Evolutionary conservation across 495 filamentous ascomycete genomes (phyloP).

Genomic region (Daldinia decipiens): DNA sequence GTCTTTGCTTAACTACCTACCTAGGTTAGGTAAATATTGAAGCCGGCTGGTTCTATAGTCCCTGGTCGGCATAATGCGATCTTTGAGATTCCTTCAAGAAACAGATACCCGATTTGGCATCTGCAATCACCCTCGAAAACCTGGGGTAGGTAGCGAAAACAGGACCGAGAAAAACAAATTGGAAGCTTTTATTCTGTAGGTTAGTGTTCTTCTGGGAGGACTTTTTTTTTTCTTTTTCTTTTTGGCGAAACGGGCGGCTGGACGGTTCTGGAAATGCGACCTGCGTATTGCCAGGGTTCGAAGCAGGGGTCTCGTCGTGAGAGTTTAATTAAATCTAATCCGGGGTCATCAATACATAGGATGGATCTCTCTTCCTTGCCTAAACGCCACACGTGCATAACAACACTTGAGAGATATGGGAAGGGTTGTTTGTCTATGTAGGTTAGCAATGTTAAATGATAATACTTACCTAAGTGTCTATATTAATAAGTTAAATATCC

Average conservation of each 20-base stretch:
- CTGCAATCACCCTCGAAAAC: conserved; percentile 36
- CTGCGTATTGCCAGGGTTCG: conserved; percentile 20
- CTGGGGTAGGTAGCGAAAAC: conserved; percentile 39
- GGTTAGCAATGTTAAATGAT: neutral
- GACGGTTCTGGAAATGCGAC: conserved; percentile 20
- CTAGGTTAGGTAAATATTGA: neutral
- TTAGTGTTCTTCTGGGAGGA: conserved; percentile 21
- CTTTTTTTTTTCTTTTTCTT: no score
- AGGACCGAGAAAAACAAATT: conserved; percentile 12
- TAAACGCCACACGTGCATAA: neutral
- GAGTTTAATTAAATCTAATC: conserved; percentile 42
- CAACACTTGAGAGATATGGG: neutral
- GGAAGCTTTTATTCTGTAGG: conserved; percentile 27
- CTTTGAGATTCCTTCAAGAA: conserved; percentile 8
- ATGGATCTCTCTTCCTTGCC: conserved; percentile 6
- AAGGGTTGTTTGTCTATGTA: neutral
- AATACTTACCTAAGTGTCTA: neutral
- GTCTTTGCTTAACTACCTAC: neutral
- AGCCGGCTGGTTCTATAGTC: neutral
- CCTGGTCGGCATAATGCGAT: neutral
- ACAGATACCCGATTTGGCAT: conserved; percentile 37
- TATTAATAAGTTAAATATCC: no score
- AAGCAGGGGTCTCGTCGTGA: conserved; percentile 29
- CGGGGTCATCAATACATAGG: conserved; percentile 22
- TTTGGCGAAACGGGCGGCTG: conserved; percentile 17